Base-by-base conservation (phyloP, 2,329 filamentous ascomycete species). In the Apiospora hydei region DNA sequence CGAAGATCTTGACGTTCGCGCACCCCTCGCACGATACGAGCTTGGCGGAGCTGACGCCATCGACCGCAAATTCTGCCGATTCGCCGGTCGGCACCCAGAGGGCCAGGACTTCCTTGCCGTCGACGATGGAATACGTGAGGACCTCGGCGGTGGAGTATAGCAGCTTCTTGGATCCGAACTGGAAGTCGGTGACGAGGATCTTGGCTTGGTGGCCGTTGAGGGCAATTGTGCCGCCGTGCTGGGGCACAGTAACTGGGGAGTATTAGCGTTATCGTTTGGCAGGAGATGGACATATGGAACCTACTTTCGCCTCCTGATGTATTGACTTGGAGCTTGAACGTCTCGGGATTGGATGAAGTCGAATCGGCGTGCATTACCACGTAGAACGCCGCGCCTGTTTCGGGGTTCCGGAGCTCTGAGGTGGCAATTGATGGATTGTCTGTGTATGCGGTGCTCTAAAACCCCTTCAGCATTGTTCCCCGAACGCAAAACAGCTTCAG, bases 181-280 rank as follows among this genome's bases (percentile, higher is more conserved):
- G 78, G 71, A 90, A 92, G 74, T 91, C 89, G 0, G 89, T 89
- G 0, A 89, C 87, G 4, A 91, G 78, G 21, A 92, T 88, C 82
- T 91, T 91, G 10, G 89, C 87, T 71, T 91, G 87, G 49, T 90
- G 87, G 1, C 90, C 90, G 71, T 90, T 86, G 53, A 92, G 83
- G 7, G 85, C 82, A 64, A 91, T 85, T 0, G 79, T 77, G 0
- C 82, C 82, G 1, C 82, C 84, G 66, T 85, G 82, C 71, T 86
- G 85, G 0, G 90, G 89, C 18, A 92, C 83, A 0, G 84, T 87
- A 11, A 91, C 76, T 74, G 66, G 4, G 6, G 1, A 5, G 38
- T 11, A 73, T 43, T 64, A 13, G 24, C 72, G 41, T n/a, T n/a
- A n/a, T n/a, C n/a, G n/a, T n/a, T n/a, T n/a, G n/a, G n/a, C n/a